These are phyloP conservation scores for Agastache rugosa DNA, from an alignment of 257 asterid genomes.

Conservation along the genomic window DNA sequence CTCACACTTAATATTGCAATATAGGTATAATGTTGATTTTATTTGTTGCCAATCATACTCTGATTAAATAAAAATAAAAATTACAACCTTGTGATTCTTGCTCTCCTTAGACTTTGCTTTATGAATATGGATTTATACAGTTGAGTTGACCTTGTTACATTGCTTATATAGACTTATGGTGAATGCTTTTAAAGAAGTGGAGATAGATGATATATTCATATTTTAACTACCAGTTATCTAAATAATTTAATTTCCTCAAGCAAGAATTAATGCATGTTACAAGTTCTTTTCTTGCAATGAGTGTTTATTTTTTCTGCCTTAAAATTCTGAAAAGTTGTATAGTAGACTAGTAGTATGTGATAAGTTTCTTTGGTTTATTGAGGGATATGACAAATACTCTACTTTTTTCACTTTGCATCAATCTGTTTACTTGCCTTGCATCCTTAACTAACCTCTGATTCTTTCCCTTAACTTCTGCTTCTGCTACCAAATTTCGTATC, in stretches of 20 bases:
- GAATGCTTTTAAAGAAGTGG: neutral
- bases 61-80: too few species aligned
- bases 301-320: constrained; percentile 17
- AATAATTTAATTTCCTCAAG: neutral
- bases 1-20: neutral
- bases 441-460: constrained; percentile 44
- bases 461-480: constrained; percentile 13
- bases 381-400: neutral
- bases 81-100: neutral
- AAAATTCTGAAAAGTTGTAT: constrained; percentile 31
- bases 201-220: neutral
- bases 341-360: neutral
- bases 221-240: neutral
- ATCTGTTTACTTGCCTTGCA: constrained; percentile 57
- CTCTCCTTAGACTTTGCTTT: neutral
- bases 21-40: neutral
- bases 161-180: neutral
- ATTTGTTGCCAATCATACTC: constrained; percentile 2
- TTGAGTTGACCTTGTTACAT: neutral
- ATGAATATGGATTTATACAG: neutral
- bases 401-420: constrained; percentile 46
- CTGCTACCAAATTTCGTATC: neutral
- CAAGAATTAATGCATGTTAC: neutral
- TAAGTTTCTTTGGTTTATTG: constrained; percentile 2
- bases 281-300: constrained; percentile 37